Base-by-base conservation (phyloP, 1,284 basidiomycete genomes). In the Boletus sp. region DNA sequence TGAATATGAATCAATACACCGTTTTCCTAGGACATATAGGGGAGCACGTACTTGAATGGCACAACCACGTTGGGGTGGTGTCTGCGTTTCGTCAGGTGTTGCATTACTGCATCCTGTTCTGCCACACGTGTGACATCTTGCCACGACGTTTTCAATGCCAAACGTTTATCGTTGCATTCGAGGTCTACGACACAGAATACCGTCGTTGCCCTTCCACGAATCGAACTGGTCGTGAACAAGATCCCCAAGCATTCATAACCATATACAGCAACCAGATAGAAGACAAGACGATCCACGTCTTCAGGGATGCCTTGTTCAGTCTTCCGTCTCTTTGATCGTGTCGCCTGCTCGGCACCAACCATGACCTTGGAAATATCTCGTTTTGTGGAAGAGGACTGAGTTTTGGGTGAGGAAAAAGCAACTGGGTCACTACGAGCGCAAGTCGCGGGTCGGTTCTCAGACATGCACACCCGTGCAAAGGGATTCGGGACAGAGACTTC, bases 111-210 rank as follows among this genome's bases (percentile, higher is more conserved):
- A 23, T 54, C 43, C 43, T 60, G 58, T 17, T 58, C 58, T 2
- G 9, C 23, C 9, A 33, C 21, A 0, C 50, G 47, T 4, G 10
- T 38, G 8, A 61, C 40, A 53, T 66, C 63, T 47, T 60, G 59
- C 63, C 53, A 65, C 1, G 60, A 30, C 47, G 47, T 63, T 25
- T 61, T 67, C 44, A 62, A 53, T 1, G 52, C 56, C 4, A 51
- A 21, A 0, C 31, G 17, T 6, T 14, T 52, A 1, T 47, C 16
- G 1, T 48, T 10, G 16, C 47, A 30, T 1, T 55, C 1, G 2
- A 55, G n/a, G 28, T 59, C 57, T 1, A 50, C 50, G 2, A 59
- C 60, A 10, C 48, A 50, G 31, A 62, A 62, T 4, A 60, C 65
- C 5, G 56, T 55, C 6, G 60, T 61, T 28, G 53, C 58, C 7